Evolutionary conservation across 2,329 filamentous ascomycete species (phyloP), one percentile per base, ranked within the genome.

Genomic region (Paecilomyces formosus): DNA sequence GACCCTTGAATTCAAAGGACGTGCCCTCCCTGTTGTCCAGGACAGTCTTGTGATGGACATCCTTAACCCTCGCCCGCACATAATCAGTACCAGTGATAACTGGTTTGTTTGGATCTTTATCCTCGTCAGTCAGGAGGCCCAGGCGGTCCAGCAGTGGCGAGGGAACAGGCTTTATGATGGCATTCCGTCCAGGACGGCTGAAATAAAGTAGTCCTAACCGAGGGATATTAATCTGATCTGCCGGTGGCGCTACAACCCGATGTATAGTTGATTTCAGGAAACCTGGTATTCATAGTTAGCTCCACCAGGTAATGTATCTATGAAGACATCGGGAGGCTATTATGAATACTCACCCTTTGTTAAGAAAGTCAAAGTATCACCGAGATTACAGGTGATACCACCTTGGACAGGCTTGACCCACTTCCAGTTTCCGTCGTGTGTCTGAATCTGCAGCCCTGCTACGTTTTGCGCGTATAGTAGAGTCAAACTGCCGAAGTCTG

Each of bases 391-490:
- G 0, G 78, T 79, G n/a, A 82, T 72, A 5, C 73, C 78, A 0
- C 75, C 79, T 1, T 77, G 71, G 0, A 77, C 71, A 0, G 79
- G 77, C 39, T 75, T 76, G 0, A 80, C 76, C 65, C 74, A 82
- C 50, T 78, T 79, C 80, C 80, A 83, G 1, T 76, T 63, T 0
- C 74, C 73, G 0, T 76, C 72, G 1, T 72, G 65, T 6, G 72
- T 74, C 18, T 78, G 77, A 21, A 85, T 81, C 66, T 85, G 83
- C 5, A 85, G 71, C 0, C 77, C 82, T 0, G 82, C 81, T 0
- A 85, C 78, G 0, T 82, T 82, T 62, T 85, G 83, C 2, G 81
- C 74, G 72, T 85, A 85, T 0, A 85, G 73, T 3, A 85, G 70
- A 0, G 82, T 85, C 1, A 84, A 70, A 0, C 79, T 81, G 0